These are phyloP conservation scores for Neurospora crassa DNA, from an alignment of 2,329 filamentous ascomycete genomes.

Conservation along the genomic window DNA sequence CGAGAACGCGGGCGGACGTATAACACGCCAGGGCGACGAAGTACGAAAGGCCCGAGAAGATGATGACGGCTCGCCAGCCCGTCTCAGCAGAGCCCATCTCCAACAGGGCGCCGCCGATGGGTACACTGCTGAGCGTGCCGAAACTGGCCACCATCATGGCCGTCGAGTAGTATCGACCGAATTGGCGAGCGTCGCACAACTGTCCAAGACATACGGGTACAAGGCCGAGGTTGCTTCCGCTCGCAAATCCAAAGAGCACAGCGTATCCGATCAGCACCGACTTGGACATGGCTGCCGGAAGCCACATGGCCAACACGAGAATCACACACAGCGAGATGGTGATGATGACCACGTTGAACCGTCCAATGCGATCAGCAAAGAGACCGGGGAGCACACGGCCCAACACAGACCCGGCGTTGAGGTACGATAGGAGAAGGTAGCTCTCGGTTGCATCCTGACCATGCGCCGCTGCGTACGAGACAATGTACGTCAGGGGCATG, in stretches of 20 bases:
- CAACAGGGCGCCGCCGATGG: slow-evolving; percentile 32
- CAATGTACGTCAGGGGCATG: slow-evolving; percentile 67
- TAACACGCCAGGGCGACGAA: slow-evolving; percentile 25
- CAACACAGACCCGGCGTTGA: slow-evolving; percentile 70
- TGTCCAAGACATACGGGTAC: slow-evolving; percentile 75
- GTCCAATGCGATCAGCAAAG: slow-evolving; percentile 64
- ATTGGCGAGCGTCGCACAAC: slow-evolving; percentile 65
- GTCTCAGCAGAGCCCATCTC: slow-evolving; percentile 20
- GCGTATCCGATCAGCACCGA: slow-evolving; percentile 57
- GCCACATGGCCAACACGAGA: slow-evolving; percentile 58
- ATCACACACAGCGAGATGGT: slow-evolving; percentile 50
- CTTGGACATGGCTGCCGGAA: slow-evolving; percentile 47
- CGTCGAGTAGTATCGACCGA: slow-evolving; percentile 57
- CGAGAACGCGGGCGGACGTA: slow-evolving; percentile 23
- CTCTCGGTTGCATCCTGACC: slow-evolving; percentile 51
- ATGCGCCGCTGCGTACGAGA: slow-evolving; percentile 56
- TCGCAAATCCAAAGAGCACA: slow-evolving; percentile 68
- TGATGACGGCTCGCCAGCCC: slow-evolving; percentile 29
- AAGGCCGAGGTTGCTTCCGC: slow-evolving; percentile 67
- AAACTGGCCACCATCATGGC: slow-evolving; percentile 71
- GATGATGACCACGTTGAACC: slow-evolving; percentile 71
- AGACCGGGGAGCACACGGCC: slow-evolving; percentile 70
- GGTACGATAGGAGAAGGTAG: slow-evolving; percentile 68
- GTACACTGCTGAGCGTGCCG: slow-evolving; percentile 44
- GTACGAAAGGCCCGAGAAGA: slow-evolving; percentile 30